phyloP scores from a whole-genome alignment of 163 green algal species.

The Chlamydomonas reinhardtii region DNA sequence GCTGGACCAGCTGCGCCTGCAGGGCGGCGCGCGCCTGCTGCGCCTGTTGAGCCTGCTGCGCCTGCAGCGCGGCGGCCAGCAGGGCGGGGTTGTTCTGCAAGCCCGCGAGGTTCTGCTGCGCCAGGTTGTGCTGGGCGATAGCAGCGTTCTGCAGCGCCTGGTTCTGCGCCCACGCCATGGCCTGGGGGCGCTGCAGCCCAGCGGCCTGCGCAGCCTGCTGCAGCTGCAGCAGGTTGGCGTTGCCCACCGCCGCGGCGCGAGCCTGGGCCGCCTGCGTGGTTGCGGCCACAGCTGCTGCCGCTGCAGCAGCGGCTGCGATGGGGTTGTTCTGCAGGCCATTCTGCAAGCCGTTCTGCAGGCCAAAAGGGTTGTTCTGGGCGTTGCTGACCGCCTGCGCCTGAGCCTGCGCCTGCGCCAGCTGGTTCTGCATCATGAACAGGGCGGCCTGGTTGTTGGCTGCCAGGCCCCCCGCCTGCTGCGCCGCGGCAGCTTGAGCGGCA shows the following conservation, averaged over 20 bases:
- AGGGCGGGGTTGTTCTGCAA: slow-evolving; percentile 42
- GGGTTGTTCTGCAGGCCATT: slow-evolving; percentile 53
- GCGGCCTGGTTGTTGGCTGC: slow-evolving; percentile 36
- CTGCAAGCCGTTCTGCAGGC: slow-evolving; percentile 18
- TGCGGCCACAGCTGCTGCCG: slow-evolving; percentile 37
- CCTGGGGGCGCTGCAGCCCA: slow-evolving; percentile 35
- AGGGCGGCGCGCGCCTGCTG: slow-evolving; percentile 18
- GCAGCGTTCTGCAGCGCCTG: slow-evolving; percentile 46
- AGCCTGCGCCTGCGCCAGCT: slow-evolving; percentile 38
- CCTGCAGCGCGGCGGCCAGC: slow-evolving; percentile 25
- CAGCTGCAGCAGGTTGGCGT: slow-evolving; percentile 46
- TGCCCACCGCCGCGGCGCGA: slow-evolving; percentile 33
- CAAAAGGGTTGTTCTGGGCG: slow-evolving; percentile 7
- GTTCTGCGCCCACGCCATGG: slow-evolving; percentile 39
- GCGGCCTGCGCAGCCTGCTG: slow-evolving; percentile 41
- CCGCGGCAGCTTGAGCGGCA: slow-evolving; percentile 25
- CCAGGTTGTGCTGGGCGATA: slow-evolving; percentile 36
- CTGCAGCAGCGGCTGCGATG: slow-evolving; percentile 40
- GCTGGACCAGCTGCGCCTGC: slow-evolving; percentile 47
- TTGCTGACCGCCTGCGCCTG: slow-evolving; percentile 29
- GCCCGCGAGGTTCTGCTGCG: slow-evolving; percentile 18
- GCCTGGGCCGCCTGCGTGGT: slow-evolving; percentile 43
- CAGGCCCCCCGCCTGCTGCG: slow-evolving; percentile 12
- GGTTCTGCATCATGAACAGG: slow-evolving; percentile 48
- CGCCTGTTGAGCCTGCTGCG: slow-evolving; percentile 9